A percentile compares a stretch with the other conserved stretches of the same genome.
Evolutionary conservation across 2,329 filamentous ascomycete species (phyloP).

Genomic region (Penicillium paneum): DNA sequence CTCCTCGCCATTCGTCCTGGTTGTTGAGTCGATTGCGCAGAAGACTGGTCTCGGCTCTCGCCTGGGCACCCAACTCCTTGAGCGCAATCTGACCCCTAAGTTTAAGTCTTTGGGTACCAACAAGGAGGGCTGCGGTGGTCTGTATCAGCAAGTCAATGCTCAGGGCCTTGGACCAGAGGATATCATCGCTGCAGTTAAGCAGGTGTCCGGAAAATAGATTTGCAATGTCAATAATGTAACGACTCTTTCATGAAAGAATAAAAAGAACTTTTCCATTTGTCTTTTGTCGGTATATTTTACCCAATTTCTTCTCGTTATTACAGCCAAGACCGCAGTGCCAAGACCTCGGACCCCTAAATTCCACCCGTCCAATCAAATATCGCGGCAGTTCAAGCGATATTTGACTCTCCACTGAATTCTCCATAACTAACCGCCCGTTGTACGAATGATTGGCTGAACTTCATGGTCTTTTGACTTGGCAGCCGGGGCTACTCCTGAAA

Average conservation of each 20-base stretch:
- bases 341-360: neutral
- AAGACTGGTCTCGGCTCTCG: slow-evolving; percentile 42
- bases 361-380: neutral
- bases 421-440: neutral
- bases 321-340: neutral
- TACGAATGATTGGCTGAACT: neutral
- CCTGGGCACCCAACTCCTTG: slow-evolving; percentile 36
- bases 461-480: neutral
- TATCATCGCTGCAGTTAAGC: slow-evolving; percentile 32
- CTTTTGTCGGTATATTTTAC: neutral
- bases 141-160: slow-evolving; percentile 39
- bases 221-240: neutral
- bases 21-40: slow-evolving; percentile 39
- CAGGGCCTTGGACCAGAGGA: slow-evolving; percentile 39
- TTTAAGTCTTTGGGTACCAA: slow-evolving; percentile 38
- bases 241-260: neutral
- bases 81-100: slow-evolving; percentile 38
- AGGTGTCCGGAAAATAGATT: slow-evolving; percentile 20
- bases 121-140: slow-evolving; percentile 40
- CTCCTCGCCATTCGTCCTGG: slow-evolving; percentile 36
- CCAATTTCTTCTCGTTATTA: neutral
- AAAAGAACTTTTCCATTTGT: neutral
- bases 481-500: neutral
- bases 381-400: neutral
- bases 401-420: neutral